These are phyloP conservation scores for Aspergillaceae sp. DNA, from an alignment of 2,329 filamentous ascomycete species.

Conservation along the genomic window DNA sequence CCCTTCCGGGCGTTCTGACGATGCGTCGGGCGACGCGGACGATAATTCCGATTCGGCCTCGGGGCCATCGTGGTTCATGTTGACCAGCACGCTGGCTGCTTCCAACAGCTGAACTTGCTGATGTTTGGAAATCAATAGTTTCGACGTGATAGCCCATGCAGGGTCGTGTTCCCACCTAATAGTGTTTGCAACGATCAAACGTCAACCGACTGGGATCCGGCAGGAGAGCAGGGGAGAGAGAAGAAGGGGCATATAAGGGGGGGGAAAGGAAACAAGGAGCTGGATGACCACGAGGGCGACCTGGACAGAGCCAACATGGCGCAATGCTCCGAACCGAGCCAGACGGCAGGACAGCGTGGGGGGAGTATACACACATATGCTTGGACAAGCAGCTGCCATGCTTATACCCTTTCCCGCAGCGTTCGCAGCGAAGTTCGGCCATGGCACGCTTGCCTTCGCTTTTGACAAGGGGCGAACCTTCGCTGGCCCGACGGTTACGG, in stretches of 20 bases:
- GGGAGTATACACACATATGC: slow-evolving; percentile 83
- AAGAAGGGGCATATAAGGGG: slow-evolving; percentile 14
- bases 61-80: slow-evolving; percentile 65
- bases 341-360: slow-evolving; percentile 41
- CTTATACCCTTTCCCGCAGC: slow-evolving; percentile 99
- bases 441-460: slow-evolving; percentile 70
- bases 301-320: slow-evolving; percentile 32
- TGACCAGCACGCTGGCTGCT: slow-evolving; percentile 88
- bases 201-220: slow-evolving; percentile 31
- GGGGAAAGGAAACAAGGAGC: slow-evolving; percentile 19
- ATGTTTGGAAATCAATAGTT: slow-evolving; percentile 97
- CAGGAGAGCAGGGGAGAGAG: slow-evolving; percentile 2
- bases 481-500: slow-evolving; percentile 61
- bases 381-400: slow-evolving; percentile 99
- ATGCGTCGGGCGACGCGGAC: slow-evolving; percentile 71
- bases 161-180: slow-evolving; percentile 97
- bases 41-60: slow-evolving; percentile 70
- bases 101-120: slow-evolving; percentile 97
- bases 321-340: slow-evolving; percentile 33
- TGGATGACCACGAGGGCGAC: slow-evolving; percentile 31
- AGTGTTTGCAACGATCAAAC: slow-evolving; percentile 18
- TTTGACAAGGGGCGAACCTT: slow-evolving; percentile 74
- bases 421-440: slow-evolving; percentile 87
- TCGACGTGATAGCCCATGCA: slow-evolving; percentile 94
- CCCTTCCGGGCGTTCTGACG: slow-evolving; percentile 63